phyloP scores from a whole-genome alignment of 2,329 filamentous ascomycete species.

The Stylonectria norvegica region DNA sequence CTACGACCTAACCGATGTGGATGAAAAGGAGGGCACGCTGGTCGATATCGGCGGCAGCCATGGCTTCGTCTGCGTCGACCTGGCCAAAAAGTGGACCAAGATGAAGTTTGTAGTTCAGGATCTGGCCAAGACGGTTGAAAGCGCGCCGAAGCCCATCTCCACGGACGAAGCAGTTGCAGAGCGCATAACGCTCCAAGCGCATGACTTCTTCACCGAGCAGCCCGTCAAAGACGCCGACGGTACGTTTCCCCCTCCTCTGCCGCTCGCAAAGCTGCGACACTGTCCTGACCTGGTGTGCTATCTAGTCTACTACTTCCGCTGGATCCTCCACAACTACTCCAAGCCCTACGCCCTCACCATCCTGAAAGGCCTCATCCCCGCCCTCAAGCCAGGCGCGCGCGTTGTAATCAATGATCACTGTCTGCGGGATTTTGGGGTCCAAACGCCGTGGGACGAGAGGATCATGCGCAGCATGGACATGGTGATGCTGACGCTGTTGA shows the following conservation, averaged over 20 bases:
- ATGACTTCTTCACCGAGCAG: constrained; percentile 59
- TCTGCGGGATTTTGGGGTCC: constrained; percentile 36
- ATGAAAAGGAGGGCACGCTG: constrained; percentile 44
- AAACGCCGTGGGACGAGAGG: constrained; percentile 45
- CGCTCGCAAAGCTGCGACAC: constrained; percentile 9
- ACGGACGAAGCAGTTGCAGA: constrained; percentile 36
- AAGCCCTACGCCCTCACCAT: constrained; percentile 50
- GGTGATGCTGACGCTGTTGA: constrained; percentile 50
- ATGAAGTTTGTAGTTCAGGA: constrained; percentile 57
- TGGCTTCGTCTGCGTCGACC: constrained; percentile 54
- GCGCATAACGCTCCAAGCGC: constrained; percentile 43
- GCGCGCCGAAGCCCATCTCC: constrained; percentile 42
- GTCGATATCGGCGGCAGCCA: constrained; percentile 59
- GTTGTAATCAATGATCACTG: constrained; percentile 47
- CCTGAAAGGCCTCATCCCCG: constrained; percentile 48
- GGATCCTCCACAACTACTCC: constrained; percentile 61
- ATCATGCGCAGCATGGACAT: constrained; percentile 49
- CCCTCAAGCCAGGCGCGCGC: constrained; percentile 52
- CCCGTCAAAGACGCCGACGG: constrained; percentile 50
- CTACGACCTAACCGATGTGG: constrained; percentile 50
- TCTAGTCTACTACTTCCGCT: constrained; percentile 54
- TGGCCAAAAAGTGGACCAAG: constrained; percentile 48
- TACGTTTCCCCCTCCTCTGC: constrained; percentile 20
- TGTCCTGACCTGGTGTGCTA: constrained; percentile 44
- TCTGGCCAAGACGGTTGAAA: constrained; percentile 45